phyloP scores from a whole-genome alignment of 169 alveolate genomes.

The Babesia ovis region DNA sequence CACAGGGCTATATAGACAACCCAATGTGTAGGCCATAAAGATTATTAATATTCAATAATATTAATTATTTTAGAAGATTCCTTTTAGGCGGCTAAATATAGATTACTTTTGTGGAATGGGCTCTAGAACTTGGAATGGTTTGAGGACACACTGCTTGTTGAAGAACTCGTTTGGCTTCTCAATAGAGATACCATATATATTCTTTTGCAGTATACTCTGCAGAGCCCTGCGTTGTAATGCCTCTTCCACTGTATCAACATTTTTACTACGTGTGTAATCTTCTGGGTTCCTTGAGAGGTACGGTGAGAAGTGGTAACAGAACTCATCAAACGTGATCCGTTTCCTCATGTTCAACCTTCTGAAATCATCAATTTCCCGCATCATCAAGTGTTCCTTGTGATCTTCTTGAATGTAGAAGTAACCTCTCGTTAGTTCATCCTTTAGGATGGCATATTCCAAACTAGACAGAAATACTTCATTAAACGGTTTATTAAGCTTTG shows the following conservation, averaged over 20 bases:
- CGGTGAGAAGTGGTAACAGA: conserved; percentile 19
- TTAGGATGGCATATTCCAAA: conserved; percentile 33
- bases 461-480: conserved; percentile 27
- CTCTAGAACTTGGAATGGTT: conserved; percentile 41
- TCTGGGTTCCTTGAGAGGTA: conserved; percentile 14
- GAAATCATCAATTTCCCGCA: conserved; percentile 40
- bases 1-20: too few relatives aligned
- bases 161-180: conserved; percentile 52
- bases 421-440: conserved; percentile 31
- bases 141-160: conserved; percentile 27
- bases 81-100: too few relatives aligned
- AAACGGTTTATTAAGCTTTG: neutral
- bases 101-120: conserved; percentile 33
- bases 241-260: conserved; percentile 3
- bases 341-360: conserved; percentile 17
- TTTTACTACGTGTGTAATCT: conserved; percentile 26
- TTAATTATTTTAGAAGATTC: too few relatives aligned
- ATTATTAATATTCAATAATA: too few relatives aligned
- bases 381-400: conserved; percentile 41
- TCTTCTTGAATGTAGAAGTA: conserved; percentile 28
- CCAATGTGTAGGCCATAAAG: too few relatives aligned
- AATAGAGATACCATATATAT: conserved; percentile 24
- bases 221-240: conserved; percentile 23
- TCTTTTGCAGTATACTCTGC: conserved; percentile 20
- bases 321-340: conserved; percentile 26